Percentiles rank a stretch among this genome's conserved stretches.
Conservation (phyloP, 1,284 basidiomycete species). For the Sporisorium scitamineum region DNA sequence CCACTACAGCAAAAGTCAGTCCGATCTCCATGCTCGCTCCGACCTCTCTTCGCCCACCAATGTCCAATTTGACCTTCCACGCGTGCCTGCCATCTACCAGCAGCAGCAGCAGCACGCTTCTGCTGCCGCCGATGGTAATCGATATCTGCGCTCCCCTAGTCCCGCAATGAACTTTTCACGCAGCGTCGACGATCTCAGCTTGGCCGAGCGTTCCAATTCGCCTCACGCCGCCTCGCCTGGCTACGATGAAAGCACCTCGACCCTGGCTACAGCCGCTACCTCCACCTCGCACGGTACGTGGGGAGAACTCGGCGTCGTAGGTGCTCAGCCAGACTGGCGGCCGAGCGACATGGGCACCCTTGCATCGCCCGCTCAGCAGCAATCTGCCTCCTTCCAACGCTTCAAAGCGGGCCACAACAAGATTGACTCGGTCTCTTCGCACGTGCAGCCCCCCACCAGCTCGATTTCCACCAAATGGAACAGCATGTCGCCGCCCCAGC, state of each 20-base stretch:
- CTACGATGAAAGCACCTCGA: constrained; percentile 39
- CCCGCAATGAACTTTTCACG: constrained; percentile 56
- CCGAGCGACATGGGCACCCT: constrained; percentile 58
- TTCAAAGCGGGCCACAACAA: constrained; percentile 31
- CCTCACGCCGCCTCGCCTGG: constrained; percentile 29
- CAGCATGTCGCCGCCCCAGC: constrained; percentile 41
- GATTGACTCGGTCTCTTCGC: constrained; percentile 29
- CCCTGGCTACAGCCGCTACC: constrained; percentile 17
- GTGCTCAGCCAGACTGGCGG: constrained; percentile 39
- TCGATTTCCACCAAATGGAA: constrained; percentile 34
- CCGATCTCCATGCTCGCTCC: constrained; percentile 45
- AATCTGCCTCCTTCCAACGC: constrained; percentile 22
- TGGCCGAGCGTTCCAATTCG: constrained; percentile 27
- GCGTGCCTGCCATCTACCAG: constrained; percentile 42
- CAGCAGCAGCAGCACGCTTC: constrained; percentile 28
- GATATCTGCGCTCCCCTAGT: constrained; percentile 55
- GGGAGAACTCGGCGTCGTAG: constrained; percentile 56
- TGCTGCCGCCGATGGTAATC: constrained; percentile 35
- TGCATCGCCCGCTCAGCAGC: constrained; percentile 33
- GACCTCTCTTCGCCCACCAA: constrained; percentile 38
- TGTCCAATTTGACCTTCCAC: constrained; percentile 44
- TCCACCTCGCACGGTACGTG: constrained; percentile 40
- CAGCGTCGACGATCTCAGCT: constrained; percentile 60
- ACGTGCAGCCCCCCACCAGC: constrained; percentile 29
- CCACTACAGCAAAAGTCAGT: constrained; percentile 57